These are phyloP conservation scores for Glebionis coronaria DNA, from an alignment of 129 eudicot genomes.

Conservation along the genomic window DNA sequence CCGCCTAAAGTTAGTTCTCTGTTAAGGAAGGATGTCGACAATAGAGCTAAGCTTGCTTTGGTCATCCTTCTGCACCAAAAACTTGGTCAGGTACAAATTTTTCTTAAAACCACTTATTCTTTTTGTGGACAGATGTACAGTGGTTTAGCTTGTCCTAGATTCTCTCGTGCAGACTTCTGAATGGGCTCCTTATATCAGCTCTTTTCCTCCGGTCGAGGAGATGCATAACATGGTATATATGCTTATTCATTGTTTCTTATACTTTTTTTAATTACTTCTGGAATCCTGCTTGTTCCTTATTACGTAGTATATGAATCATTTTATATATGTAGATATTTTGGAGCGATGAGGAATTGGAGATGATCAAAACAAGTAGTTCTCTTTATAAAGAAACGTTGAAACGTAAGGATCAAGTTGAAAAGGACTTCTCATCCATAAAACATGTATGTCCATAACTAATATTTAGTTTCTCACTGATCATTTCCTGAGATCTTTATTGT, in stretches of 20 bases:
- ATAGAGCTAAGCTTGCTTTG: slow-evolving; percentile 69
- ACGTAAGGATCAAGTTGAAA: too few relatives aligned
- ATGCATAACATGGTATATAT: slow-evolving; percentile 71
- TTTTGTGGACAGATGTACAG: neutral
- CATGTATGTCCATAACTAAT: too few relatives aligned
- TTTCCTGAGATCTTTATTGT: too few relatives aligned
- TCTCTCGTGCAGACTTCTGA: slow-evolving; percentile 50
- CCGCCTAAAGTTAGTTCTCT: slow-evolving; percentile 42
- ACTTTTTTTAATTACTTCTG: too few relatives aligned
- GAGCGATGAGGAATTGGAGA: slow-evolving; percentile 64
- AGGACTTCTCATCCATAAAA: too few relatives aligned
- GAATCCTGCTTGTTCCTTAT: slow-evolving; percentile 4
- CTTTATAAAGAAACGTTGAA: too few relatives aligned
- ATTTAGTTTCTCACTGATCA: too few relatives aligned
- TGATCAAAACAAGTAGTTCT: slow-evolving; percentile 60
- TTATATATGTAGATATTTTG: slow-evolving; percentile 55
- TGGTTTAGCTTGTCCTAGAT: neutral
- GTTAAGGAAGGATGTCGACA: slow-evolving; percentile 45
- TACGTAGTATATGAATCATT: neutral
- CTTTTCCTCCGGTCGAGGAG: slow-evolving; percentile 60
- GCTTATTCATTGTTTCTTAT: neutral
- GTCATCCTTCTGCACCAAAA: too few relatives aligned
- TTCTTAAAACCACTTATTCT: neutral
- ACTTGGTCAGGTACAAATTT: too few relatives aligned
- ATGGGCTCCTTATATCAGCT: slow-evolving; percentile 82